Evolutionary conservation across 495 filamentous ascomycete genomes (phyloP).

Genomic region (Penicillium crystallinum): DNA sequence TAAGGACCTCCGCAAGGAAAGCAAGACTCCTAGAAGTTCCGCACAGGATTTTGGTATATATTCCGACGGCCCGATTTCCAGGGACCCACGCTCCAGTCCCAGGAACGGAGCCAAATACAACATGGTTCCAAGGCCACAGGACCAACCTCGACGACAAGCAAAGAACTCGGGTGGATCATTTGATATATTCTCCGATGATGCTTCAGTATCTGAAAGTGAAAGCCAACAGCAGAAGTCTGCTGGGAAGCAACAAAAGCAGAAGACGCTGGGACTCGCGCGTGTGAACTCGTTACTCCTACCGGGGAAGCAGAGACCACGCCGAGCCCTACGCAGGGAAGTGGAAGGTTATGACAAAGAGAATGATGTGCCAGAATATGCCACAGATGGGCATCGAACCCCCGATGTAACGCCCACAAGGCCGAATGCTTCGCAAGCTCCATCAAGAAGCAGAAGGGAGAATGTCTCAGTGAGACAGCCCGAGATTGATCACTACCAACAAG

Average conservation of each 20-base stretch:
- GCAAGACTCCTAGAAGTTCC: neutral
- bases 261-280: conserved; percentile 27
- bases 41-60: neutral
- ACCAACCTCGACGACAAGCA: conserved; percentile 7
- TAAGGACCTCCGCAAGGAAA: neutral
- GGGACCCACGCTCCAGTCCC: neutral
- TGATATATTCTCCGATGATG: conserved; percentile 33
- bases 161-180: conserved; percentile 20
- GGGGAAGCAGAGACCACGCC: conserved; percentile 18
- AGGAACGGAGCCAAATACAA: neutral
- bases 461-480: conserved; percentile 12
- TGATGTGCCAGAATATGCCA: conserved; percentile 27
- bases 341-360: conserved; percentile 45
- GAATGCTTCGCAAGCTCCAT: conserved; percentile 8
- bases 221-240: conserved; percentile 2
- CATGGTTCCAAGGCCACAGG: neutral
- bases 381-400: conserved; percentile 6
- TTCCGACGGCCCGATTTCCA: neutral
- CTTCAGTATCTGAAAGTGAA: conserved; percentile 18
- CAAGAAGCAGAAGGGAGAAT: conserved; percentile 8
- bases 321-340: conserved; percentile 23
- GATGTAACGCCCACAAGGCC: conserved; percentile 12
- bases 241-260: conserved; percentile 19
- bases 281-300: conserved; percentile 37
- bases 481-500: conserved; percentile 4